Base-by-base conservation (phyloP, 192 early-diverging fungal species). In the Dimargaris cristalligena region DNA sequence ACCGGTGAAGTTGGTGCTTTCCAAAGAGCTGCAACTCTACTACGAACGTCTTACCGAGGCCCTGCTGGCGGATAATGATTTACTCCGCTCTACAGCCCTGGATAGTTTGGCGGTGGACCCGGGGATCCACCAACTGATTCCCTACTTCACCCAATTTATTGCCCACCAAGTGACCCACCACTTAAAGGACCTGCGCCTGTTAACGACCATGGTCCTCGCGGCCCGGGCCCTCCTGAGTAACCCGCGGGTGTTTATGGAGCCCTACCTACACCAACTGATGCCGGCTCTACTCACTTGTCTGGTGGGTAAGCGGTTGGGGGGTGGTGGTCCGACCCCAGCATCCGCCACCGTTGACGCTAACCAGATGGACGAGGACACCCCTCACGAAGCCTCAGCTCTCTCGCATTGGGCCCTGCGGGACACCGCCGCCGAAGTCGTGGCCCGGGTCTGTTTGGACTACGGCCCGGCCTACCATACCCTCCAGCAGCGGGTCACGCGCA, bases 201-300 rank as follows among this genome's bases (percentile, higher is more conserved):
- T 92, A 4, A 73, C 77, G 23, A 75, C 84, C 2, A 85, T 94
- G 71, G 77, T 97, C 72, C 81, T 82, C 0, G 83, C 91, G 60
- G 82, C 85, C 4, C 72, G 81, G 22, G 80, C 89, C 0, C 62
- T 99, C 20, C 71, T 97, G 25, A 76, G 80, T 46, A 99, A 97
- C 71, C 77, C 84, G 25, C 85, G 90, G 63, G 62, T 96, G 6
- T 91, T 88, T 77, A 71, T 93, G 4, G 96, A 99, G 63, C 92
- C 96, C 51, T 92, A 97, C 44, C 61, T 99, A 38, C 94, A 99
- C 68, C 91, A 96, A 79, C 73, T 99, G 10, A 86, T 98, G 45
- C 94, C 94, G 14, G 79, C 85, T 4, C 80, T 98, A 34, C 69
- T 99, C 46, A 91, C 97, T 16, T 97, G 92, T 62, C 71, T 96